These are phyloP conservation scores for Stropharia rugosoannulata DNA, from an alignment of 768 basidiomycete genomes.

Conservation along the genomic window DNA sequence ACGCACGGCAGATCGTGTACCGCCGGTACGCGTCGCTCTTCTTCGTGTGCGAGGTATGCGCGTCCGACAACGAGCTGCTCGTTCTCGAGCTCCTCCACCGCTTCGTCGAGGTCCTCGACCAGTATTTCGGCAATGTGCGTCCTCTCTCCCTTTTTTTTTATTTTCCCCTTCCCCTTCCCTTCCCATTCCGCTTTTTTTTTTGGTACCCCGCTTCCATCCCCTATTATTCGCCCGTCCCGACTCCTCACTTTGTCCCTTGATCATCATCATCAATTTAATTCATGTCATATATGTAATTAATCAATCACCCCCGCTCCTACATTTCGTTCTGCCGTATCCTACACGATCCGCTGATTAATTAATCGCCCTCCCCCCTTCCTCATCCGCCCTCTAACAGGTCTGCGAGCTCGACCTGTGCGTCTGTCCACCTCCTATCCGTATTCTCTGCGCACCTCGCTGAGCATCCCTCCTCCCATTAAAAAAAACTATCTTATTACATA, in stretches of 20 bases:
- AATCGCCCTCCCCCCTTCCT: conserved; percentile 18
- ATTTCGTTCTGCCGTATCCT: conserved; percentile 24
- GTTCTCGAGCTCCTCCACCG: conserved; percentile 93
- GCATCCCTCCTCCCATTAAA: neutral
- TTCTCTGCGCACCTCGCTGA: neutral
- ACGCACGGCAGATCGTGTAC: conserved; percentile 70
- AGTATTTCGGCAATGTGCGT: conserved; percentile 83
- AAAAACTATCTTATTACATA: no score
- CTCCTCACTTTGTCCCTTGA: no score
- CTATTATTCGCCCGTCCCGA: no score
- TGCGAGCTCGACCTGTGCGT: conserved; percentile 90
- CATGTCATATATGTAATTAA: no score
- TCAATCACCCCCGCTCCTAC: no score
- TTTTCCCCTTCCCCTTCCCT: no score
- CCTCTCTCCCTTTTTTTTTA: conserved; percentile 3
- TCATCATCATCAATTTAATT: no score
- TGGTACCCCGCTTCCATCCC: no score
- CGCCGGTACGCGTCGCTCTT: conserved; percentile 94
- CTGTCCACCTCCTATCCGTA: neutral
- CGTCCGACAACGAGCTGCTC: conserved; percentile 87
- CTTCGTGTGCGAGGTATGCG: conserved; percentile 87
- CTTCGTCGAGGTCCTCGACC: conserved; percentile 89
- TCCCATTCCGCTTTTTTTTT: no score
- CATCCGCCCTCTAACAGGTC: conserved; percentile 46
- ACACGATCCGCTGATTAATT: conserved; percentile 11